Conservation (phyloP, 208 protist species). For the Leptomonas seymouri region DNA sequence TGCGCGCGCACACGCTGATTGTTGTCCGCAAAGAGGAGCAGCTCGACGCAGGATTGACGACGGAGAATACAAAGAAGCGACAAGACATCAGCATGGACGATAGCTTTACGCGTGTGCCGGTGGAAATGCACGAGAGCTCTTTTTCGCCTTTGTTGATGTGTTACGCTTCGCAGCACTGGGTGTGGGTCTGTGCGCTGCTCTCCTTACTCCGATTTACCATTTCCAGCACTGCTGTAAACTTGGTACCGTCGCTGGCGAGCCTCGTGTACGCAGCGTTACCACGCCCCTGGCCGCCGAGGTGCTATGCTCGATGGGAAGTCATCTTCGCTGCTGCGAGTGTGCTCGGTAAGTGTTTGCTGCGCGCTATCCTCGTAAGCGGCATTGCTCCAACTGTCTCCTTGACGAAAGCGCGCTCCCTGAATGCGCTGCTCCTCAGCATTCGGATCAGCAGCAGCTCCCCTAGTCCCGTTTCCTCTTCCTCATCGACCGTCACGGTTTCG, state of each 20-base stretch:
- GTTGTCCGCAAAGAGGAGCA: neutral
- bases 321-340: conserved; percentile 31
- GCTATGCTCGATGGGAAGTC: conserved; percentile 31
- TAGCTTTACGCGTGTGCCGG: neutral
- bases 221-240: conserved; percentile 40
- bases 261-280: conserved; percentile 39
- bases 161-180: conserved; percentile 31
- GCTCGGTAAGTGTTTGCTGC: conserved; percentile 34
- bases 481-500: neutral
- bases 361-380: conserved; percentile 5
- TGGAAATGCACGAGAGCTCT: neutral
- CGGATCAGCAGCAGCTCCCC: neutral
- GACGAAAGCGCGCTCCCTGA: conserved; percentile 5
- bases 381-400: neutral
- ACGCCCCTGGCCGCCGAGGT: conserved; percentile 40
- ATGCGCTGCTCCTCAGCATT: conserved; percentile 7
- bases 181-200: conserved; percentile 37
- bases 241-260: conserved; percentile 38
- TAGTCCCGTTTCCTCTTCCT: neutral
- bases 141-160: conserved; percentile 2
- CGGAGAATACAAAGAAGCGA: too few relatives aligned
- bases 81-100: neutral
- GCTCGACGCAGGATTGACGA: too few relatives aligned
- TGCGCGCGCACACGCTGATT: neutral
- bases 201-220: conserved; percentile 49